A percentile compares a stretch with the other conserved stretches of the same genome.
Conservation (phyloP, 805 yeast genomes). For the Komagataella mondaviorum region DNA sequence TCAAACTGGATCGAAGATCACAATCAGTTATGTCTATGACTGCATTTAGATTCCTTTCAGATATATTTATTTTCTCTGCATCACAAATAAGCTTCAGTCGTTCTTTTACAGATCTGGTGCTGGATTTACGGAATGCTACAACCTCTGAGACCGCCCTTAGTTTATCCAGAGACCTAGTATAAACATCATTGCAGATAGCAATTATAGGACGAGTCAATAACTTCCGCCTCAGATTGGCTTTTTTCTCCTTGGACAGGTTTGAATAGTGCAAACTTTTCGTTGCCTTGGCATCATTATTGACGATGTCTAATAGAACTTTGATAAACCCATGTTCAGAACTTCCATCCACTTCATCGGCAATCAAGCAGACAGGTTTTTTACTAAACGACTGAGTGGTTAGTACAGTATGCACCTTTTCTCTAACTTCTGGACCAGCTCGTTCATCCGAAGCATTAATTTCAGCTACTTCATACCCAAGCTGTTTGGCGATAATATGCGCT, state of each 20-base stretch:
- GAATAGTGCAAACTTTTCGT: slow-evolving; percentile 15
- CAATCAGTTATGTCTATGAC: slow-evolving; percentile 62
- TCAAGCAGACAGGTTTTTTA: slow-evolving; percentile 66
- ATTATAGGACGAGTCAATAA: slow-evolving; percentile 73
- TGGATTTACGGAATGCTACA: slow-evolving; percentile 49
- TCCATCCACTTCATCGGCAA: slow-evolving; percentile 87
- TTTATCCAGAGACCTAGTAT: slow-evolving; percentile 60
- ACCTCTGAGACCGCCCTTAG: slow-evolving; percentile 65
- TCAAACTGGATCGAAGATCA: slow-evolving; percentile 78
- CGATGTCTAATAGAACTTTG: slow-evolving; percentile 40
- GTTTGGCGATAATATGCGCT: slow-evolving; percentile 73
- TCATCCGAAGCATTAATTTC: slow-evolving; percentile 86
- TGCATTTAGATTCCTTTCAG: slow-evolving; percentile 41
- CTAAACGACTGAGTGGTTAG: slow-evolving; percentile 51
- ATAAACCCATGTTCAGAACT: slow-evolving; percentile 54
- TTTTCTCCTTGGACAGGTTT: slow-evolving; percentile 8
- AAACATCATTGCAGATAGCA: slow-evolving; percentile 83
- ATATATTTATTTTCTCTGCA: slow-evolving; percentile 35
- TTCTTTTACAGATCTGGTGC: slow-evolving; percentile 28
- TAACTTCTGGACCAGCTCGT: slow-evolving; percentile 44
- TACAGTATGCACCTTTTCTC: slow-evolving; percentile 45
- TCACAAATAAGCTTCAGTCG: slow-evolving; percentile 38
- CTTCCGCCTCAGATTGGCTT: slow-evolving; percentile 10
- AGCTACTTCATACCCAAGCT: slow-evolving; percentile 64
- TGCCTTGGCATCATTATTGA: slow-evolving; percentile 44